A percentile compares a stretch with the other conserved stretches of the same genome.
Evolutionary conservation across 176 grass and related monocot genomes (phyloP).

Genomic region (Cymbopogon citratus): DNA sequence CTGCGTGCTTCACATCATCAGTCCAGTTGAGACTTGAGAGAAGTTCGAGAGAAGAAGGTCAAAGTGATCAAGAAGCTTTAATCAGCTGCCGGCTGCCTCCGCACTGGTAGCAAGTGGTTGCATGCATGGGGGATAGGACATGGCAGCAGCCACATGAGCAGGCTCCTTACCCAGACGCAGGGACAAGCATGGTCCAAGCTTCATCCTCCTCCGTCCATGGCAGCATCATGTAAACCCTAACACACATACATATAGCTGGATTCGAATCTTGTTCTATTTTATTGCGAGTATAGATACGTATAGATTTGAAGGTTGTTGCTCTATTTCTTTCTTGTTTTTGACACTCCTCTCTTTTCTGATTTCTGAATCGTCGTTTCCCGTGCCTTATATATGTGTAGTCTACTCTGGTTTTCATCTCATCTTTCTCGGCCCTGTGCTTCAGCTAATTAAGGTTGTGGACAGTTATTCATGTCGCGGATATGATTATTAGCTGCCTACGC

Average conservation of each 20-base stretch:
- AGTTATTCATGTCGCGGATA: not conserved
- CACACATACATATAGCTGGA: not conserved
- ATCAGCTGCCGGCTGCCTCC: not conserved
- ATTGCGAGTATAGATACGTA: no score
- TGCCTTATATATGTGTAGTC: not conserved
- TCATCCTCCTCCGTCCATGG: slow-evolving; percentile 40
- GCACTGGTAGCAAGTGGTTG: not conserved
- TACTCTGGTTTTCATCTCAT: not conserved
- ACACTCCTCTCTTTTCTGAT: not conserved
- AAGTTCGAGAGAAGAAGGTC: not conserved
- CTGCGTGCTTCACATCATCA: no score
- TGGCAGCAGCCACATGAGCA: slow-evolving; percentile 38
- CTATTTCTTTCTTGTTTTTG: not conserved
- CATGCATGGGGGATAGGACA: slow-evolving; percentile 47
- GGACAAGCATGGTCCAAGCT: slow-evolving; percentile 36
- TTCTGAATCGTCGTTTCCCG: not conserved
- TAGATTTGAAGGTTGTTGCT: not conserved
- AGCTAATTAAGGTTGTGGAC: not conserved
- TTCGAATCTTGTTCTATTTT: not conserved
- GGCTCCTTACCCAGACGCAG: slow-evolving; percentile 12
- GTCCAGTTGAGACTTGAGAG: not conserved
- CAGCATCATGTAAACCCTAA: slow-evolving; percentile 52
- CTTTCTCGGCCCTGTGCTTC: not conserved
- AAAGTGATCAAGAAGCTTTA: not conserved
- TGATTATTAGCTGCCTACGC: not conserved